Evolutionary conservation across 179 eudicot genomes (phyloP).

Genomic region (Silene coronaria): DNA sequence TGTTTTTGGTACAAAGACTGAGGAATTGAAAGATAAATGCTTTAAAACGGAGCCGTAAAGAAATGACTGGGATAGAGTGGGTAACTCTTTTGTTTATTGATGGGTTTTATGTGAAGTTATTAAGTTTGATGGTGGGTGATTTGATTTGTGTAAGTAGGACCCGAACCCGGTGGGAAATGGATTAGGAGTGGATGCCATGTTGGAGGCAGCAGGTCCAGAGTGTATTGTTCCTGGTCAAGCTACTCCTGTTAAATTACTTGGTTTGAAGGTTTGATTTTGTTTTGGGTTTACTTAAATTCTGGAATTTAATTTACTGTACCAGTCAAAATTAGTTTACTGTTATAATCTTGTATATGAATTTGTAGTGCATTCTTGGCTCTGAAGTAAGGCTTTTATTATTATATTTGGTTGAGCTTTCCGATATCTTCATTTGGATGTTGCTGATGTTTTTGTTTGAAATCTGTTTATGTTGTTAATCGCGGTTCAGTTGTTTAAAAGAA

Average conservation of each 20-base stretch:
- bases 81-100: neutral
- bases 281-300: neutral
- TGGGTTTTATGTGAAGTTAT: neutral
- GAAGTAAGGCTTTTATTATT: no score
- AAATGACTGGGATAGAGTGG: neutral
- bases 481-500: neutral
- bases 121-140: neutral
- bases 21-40: no score
- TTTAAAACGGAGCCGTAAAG: no score
- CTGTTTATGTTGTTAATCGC: neutral
- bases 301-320: no score
- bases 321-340: no score
- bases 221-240: conserved; percentile 90
- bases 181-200: conserved; percentile 64
- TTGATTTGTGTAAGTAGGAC: conserved; percentile 43
- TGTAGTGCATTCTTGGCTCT: no score
- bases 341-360: no score
- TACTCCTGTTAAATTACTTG: conserved; percentile 74
- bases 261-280: conserved; percentile 57
- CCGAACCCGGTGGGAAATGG: conserved; percentile 74
- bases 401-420: no score
- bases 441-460: no score
- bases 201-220: conserved; percentile 94
- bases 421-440: no score
- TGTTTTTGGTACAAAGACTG: no score